Conservation (phyloP, 257 asterid species). For the Jaltomata sinuosa region DNA sequence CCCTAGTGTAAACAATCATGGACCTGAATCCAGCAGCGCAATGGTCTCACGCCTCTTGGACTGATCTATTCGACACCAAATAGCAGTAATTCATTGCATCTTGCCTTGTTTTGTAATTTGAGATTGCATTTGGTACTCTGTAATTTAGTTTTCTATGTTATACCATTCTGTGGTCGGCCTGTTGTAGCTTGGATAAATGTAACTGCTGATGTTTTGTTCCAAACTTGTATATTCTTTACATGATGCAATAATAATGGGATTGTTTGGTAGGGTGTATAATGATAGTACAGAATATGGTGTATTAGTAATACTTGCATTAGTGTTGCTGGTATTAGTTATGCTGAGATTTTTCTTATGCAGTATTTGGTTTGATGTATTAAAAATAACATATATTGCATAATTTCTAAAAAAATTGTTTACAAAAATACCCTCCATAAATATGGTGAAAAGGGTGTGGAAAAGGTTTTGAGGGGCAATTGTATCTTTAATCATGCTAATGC, state of each 20-base stretch:
- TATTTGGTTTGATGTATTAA: too few species aligned
- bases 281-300: too few species aligned
- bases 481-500: too few species aligned
- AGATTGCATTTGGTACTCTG: neutral
- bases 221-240: neutral
- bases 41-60: constrained; percentile 68
- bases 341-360: too few species aligned
- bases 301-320: too few species aligned
- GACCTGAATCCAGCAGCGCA: constrained; percentile 56
- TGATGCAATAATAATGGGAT: neutral
- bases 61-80: neutral
- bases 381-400: too few species aligned
- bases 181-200: neutral
- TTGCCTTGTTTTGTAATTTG: neutral
- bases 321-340: too few species aligned
- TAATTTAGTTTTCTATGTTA: neutral
- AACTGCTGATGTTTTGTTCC: neutral
- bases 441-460: too few species aligned
- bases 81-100: neutral
- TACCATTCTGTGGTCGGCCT: neutral
- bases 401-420: too few species aligned
- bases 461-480: too few species aligned
- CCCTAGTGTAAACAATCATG: constrained; percentile 85
- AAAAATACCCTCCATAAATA: too few species aligned
- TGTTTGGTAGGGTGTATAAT: too few species aligned